Conservation (phyloP, 2,329 filamentous ascomycete species). For the Cladophialophora carrionii region DNA sequence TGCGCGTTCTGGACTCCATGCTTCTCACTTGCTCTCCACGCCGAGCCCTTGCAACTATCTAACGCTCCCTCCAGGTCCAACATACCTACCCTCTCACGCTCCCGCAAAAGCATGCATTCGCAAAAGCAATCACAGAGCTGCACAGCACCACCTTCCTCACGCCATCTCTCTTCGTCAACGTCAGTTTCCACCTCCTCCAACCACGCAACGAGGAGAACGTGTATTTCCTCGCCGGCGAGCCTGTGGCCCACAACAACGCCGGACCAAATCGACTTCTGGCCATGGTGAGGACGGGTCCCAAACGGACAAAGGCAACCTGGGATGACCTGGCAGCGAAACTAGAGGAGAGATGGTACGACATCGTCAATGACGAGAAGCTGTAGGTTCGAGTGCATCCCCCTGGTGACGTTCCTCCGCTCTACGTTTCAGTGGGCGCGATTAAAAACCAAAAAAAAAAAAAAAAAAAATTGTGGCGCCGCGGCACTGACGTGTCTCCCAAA, state of each 20-base stretch:
- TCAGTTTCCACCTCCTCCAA: conserved; percentile 27
- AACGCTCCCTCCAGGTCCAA: conserved; percentile 17
- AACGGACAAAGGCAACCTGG: conserved; percentile 33
- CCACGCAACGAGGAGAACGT: not conserved
- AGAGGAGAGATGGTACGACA: conserved; percentile 34
- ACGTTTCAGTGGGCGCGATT: not conserved
- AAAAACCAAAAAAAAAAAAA: too few relatives aligned
- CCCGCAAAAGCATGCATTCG: conserved; percentile 33
- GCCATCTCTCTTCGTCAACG: conserved; percentile 36
- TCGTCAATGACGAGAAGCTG: conserved; percentile 17
- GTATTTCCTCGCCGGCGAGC: conserved; percentile 32
- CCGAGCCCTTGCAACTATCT: not conserved
- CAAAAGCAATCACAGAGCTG: conserved; percentile 32
- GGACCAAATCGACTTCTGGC: conserved; percentile 25
- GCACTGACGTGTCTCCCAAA: not conserved
- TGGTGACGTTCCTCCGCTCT: not conserved
- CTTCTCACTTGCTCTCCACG: not conserved
- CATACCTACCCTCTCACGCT: conserved; percentile 34
- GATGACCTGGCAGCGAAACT: conserved; percentile 35
- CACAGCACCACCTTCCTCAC: conserved; percentile 36
- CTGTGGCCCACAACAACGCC: conserved; percentile 22
- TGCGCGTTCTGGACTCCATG: not conserved
- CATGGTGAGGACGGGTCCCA: conserved; percentile 23
- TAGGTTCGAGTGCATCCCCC: not conserved
- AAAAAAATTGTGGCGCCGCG: too few relatives aligned